Evolutionary conservation across 768 basidiomycete genomes (phyloP), one percentile per base, ranked within the genome.

Genomic region (Tephrocybe sp.): DNA sequence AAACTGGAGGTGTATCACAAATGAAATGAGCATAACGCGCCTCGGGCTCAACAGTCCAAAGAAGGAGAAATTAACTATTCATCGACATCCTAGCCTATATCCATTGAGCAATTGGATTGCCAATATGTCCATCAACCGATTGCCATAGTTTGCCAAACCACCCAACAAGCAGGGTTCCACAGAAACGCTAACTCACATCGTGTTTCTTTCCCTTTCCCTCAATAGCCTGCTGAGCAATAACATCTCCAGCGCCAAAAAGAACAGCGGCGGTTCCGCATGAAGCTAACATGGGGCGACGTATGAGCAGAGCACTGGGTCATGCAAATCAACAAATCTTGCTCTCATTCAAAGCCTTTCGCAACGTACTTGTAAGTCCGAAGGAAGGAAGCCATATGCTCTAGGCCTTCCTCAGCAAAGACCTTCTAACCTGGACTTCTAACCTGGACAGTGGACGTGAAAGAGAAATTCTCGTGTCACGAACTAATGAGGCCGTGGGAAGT

Each of bases 211-310:
- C 89, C 56, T 73, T 79, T 60, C 73, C 74, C 62, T 95, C 94
- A 16, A 95, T 78, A 1, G 71, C 78, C 66, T 96, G 94, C 67
- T 97, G 93, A 0, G 93, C 93, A 38, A 95, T 78, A 1, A 93
- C 60, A 62, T 92, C 91, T 17, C 88, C 89, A 5, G 78, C 72
- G 39, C 87, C 84, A 55, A 91, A 92, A 8, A 92, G 70, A 45
- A 85, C 58, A 1, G 77, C 80, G 0, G 85, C 85, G 0, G 87
- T 87, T 0, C 69, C 66, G 50, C 83, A 87, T 57, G 88, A 85
- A 2, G 82, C 69, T 14, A 81, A 48, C 70, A 87, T 72, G 0
- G 88, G 87, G 11, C 80, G 74, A 10, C 83, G 78, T 45, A 85
- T 66, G 17, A 89, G 75, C 16, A 77, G 68, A 1, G 81, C 69